These are phyloP conservation scores for Lipomyces yamadae DNA, from an alignment of 805 yeast species.

Conservation along the genomic window DNA sequence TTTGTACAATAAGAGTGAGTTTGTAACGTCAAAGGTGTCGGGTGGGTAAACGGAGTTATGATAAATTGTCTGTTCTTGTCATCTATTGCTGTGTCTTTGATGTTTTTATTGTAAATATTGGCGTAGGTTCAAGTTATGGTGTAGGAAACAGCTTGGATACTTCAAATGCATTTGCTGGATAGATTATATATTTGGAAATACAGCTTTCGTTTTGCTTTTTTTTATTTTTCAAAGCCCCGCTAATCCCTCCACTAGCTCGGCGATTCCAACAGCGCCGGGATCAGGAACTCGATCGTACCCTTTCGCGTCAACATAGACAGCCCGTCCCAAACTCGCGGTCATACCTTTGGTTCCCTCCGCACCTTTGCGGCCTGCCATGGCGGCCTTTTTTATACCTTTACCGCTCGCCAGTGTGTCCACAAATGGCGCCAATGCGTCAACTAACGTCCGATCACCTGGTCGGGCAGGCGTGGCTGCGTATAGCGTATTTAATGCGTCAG, in stretches of 20 bases:
- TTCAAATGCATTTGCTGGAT: not conserved
- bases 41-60: not conserved
- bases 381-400: constrained; percentile 62
- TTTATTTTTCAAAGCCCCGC: not conserved
- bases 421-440: constrained; percentile 90
- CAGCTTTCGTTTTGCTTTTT: not conserved
- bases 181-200: not conserved
- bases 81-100: not conserved
- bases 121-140: not conserved
- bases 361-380: constrained; percentile 71
- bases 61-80: not conserved
- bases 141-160: not conserved
- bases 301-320: constrained; percentile 75
- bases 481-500: constrained; percentile 69
- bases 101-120: not conserved
- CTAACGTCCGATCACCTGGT: constrained; percentile 82
- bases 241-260: constrained; percentile 58
- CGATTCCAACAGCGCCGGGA: constrained; percentile 92
- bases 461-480: constrained; percentile 89
- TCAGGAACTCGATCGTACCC: constrained; percentile 63
- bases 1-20: not conserved
- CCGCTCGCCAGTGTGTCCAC: constrained; percentile 62
- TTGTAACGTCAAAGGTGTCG: not conserved
- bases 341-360: constrained; percentile 74
- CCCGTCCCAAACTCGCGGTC: constrained; percentile 90